These are phyloP conservation scores for Coemansia sp. DNA, from an alignment of 192 early-diverging fungal genomes.

Conservation along the genomic window DNA sequence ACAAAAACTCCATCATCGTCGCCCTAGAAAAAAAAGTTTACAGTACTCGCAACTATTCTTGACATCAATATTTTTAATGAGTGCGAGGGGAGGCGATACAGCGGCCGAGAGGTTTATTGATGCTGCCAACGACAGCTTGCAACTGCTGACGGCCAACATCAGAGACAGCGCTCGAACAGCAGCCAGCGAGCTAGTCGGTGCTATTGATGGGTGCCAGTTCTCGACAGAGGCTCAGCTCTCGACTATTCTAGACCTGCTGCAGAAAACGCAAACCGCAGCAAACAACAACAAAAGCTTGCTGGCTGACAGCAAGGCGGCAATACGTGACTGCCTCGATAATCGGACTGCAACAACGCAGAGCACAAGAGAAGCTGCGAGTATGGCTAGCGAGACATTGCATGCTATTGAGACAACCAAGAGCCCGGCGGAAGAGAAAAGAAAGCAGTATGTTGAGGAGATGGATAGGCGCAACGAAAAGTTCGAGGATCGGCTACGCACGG, in stretches of 20 bases:
- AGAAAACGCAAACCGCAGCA: neutral
- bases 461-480: conserved; percentile 9
- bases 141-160: conserved; percentile 1
- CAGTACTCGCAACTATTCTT: neutral
- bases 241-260: neutral
- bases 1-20: neutral
- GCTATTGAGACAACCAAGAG: neutral
- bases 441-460: conserved; percentile 5
- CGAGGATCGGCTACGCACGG: conserved; percentile 15
- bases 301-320: neutral
- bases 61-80: neutral
- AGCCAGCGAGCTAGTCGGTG: conserved; percentile 7
- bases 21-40: neutral
- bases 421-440: neutral
- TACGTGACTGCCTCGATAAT: neutral
- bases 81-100: neutral
- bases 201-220: conserved; percentile 5
- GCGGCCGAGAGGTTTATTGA: conserved; percentile 9
- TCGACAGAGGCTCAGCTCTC: conserved; percentile 9
- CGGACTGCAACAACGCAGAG: neutral
- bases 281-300: neutral
- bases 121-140: conserved; percentile 4
- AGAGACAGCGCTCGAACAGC: conserved; percentile 8
- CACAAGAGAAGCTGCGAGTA: neutral
- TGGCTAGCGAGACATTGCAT: neutral